Base-by-base conservation (phyloP, 495 filamentous ascomycete genomes). In the Friedmanniomyces simplex region DNA sequence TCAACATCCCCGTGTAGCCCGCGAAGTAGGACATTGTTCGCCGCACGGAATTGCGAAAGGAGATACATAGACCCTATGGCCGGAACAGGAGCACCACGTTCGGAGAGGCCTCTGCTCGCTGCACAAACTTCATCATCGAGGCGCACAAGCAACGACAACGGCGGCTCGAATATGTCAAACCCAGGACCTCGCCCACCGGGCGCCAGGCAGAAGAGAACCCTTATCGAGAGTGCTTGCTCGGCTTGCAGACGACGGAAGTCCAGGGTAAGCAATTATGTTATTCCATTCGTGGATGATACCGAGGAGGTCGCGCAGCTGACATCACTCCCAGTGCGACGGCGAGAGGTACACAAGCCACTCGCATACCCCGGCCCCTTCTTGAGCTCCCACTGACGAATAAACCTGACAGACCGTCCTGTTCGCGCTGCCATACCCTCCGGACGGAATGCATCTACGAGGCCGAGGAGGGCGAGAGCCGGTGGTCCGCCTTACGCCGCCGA, bases 391-490 rank as follows among this genome's bases (percentile, higher is more conserved):
- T 50, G 20, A 22, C 18, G 21, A 46, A 4, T 4, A 11, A 11
- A 20, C 37, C n/a, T 16, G 2, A 20, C 42, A 63, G 61, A 34
- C 57, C 61, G 21, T 28, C 52, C 3, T 63, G 61, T 28, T 43
- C 56, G 6, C 57, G 61, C 25, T 63, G 61, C 48, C 43, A 32
- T 14, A 47, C 30, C 10, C 46, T 56, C 7, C 50, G 45, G 18
- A 63, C 61, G 1, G 50, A 55, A 1, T 63, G 61, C 25, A 14
- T 21, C 22, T 63, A 59, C 52, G 61, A 63, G 28, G 61, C 61
- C 25, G 56, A 63, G 20, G 61, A 63, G 56, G 61, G 61, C 34
- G 61, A 63, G 41, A 63, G 61, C 41, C 50, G 61, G 3, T 60
- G 57, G 61, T 60, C 56, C 3, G 61, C 61, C 4, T 37, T 59